A percentile compares a stretch with the other conserved stretches of the same genome.
Evolutionary conservation across 495 filamentous ascomycete genomes (phyloP).

Genomic region (Cladorrhinum samala): DNA sequence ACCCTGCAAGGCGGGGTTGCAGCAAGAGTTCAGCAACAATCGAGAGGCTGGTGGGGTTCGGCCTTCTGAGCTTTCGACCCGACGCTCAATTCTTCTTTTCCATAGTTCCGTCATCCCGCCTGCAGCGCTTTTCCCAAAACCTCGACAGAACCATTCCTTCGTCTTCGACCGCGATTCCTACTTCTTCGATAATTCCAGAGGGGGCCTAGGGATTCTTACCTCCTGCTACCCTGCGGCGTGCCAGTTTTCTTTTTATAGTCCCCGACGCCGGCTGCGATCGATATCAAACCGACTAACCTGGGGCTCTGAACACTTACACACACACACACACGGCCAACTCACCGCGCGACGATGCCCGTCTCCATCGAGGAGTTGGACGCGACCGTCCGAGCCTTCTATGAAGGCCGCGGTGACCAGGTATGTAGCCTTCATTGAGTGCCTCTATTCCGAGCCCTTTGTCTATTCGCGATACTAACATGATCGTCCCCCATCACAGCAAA

Average conservation of each 20-base stretch:
- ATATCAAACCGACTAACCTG: background rate
- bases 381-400: conserved; percentile 93
- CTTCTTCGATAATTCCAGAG: background rate
- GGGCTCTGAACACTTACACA: no score
- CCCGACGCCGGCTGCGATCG: no score
- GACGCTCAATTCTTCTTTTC: conserved; percentile 27
- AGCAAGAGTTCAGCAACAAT: conserved; percentile 31
- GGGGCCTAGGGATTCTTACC: background rate
- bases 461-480: conserved; percentile 21
- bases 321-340: background rate
- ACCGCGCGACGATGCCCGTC: conserved; percentile 44
- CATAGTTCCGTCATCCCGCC: conserved; percentile 29
- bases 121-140: conserved; percentile 4
- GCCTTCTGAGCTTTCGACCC: conserved; percentile 34
- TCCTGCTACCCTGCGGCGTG: background rate
- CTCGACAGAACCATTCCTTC: conserved; percentile 12
- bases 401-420: conserved; percentile 89
- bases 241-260: background rate
- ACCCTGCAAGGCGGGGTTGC: conserved; percentile 23
- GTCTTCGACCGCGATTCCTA: background rate
- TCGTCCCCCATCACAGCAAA: conserved; percentile 63
- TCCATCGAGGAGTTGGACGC: conserved; percentile 88
- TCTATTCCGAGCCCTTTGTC: background rate
- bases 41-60: conserved; percentile 36
- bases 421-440: conserved; percentile 21